phyloP scores from a whole-genome alignment of 106 monocot genomes.

The Allium cepa region DNA sequence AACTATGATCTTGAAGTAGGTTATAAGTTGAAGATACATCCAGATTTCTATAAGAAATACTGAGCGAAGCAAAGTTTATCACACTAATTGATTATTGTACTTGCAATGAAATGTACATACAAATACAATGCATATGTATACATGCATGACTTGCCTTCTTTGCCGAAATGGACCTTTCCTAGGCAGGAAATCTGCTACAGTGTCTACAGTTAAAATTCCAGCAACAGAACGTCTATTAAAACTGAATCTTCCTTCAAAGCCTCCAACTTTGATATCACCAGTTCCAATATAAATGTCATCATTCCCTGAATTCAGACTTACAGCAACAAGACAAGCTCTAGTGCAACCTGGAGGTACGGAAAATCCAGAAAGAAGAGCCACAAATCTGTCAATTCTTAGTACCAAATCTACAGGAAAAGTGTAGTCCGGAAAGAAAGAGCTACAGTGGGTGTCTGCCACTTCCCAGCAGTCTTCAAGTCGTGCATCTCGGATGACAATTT shows the following conservation, averaged over 20 bases:
- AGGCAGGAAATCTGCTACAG: constrained; percentile 85
- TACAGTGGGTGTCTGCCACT: constrained; percentile 97
- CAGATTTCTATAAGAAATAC: no score
- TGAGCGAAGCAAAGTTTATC: no score
- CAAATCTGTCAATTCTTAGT: constrained; percentile 60
- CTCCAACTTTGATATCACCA: constrained; percentile 31
- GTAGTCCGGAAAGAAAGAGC: constrained; percentile 82
- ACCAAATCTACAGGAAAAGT: constrained; percentile 68
- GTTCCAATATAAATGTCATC: constrained; percentile 31
- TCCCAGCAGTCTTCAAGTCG: constrained; percentile 86
- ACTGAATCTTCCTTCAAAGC: constrained; percentile 36
- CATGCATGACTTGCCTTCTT: constrained; percentile 50
- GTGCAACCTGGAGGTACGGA: constrained; percentile 68
- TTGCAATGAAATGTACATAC: background rate
- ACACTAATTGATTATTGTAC: no score
- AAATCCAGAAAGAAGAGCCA: constrained; percentile 62
- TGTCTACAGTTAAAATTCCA: constrained; percentile 90
- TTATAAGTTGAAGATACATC: no score
- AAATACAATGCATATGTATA: no score
- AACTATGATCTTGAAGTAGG: no score
- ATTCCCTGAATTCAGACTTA: constrained; percentile 21
- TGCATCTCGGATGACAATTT: constrained; percentile 67
- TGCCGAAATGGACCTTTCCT: constrained; percentile 66
- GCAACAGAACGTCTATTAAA: constrained; percentile 44
- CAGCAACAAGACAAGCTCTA: constrained; percentile 73